These are phyloP conservation scores for Potentilla sterilis DNA, from an alignment of 306 rosid species.

Conservation along the genomic window DNA sequence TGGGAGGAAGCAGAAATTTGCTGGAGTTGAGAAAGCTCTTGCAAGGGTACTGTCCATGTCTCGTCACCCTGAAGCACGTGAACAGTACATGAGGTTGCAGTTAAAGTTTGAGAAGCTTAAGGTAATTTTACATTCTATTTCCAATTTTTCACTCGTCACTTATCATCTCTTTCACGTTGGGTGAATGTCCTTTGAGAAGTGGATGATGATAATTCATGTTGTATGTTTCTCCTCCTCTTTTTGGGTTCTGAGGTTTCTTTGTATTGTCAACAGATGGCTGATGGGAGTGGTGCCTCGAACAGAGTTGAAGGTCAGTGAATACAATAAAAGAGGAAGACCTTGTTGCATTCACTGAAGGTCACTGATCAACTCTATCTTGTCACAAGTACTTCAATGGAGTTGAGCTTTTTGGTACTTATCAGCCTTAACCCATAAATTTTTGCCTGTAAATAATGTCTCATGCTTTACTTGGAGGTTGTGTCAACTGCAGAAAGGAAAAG, in stretches of 20 bases:
- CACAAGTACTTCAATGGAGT: neutral
- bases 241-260: neutral
- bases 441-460: conserved; percentile 2
- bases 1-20: conserved; percentile 63
- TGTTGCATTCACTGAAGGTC: neutral
- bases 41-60: conserved; percentile 64
- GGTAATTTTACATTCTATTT: conserved; percentile 32
- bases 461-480: neutral
- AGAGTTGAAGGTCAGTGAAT: conserved; percentile 11
- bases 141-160: neutral
- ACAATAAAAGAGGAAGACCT: conserved; percentile 3
- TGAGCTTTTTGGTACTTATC: neutral
- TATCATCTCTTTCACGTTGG: neutral
- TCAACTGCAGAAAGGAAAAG: conserved; percentile 7
- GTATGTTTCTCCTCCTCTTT: neutral
- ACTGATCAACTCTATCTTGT: conserved; percentile 8
- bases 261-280: conserved; percentile 19
- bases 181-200: neutral
- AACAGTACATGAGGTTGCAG: conserved; percentile 64
- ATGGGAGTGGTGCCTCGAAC: conserved; percentile 9
- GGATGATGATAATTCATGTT: neutral
- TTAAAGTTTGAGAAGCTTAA: conserved; percentile 43
- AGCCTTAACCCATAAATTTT: neutral
- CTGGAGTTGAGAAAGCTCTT: conserved; percentile 63
- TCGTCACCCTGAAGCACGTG: conserved; percentile 57